Conservation (phyloP, 345 rosid genomes). For the Gossypium arboreum region DNA sequence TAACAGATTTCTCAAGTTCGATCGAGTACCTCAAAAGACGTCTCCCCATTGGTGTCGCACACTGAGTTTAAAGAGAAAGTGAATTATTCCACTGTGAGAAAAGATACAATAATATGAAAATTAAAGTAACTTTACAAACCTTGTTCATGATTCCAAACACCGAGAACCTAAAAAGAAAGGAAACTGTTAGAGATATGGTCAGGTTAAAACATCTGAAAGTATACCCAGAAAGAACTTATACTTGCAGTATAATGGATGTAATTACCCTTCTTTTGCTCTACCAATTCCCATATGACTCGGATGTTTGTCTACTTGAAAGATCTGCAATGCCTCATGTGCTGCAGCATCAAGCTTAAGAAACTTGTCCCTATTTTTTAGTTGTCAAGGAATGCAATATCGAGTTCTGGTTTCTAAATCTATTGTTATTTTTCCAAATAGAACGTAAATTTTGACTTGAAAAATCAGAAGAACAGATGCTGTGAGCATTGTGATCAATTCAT, state of each 20-base stretch:
- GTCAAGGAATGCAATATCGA: slow-evolving; percentile 39
- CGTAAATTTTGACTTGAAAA: neutral
- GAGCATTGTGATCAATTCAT: slow-evolving; percentile 5
- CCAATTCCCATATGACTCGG: slow-evolving; percentile 99
- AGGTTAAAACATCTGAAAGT: slow-evolving; percentile 9
- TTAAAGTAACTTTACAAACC: slow-evolving; percentile 44
- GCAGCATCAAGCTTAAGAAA: slow-evolving; percentile 91
- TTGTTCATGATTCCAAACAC: slow-evolving; percentile 97
- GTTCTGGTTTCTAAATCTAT: slow-evolving; percentile 3
- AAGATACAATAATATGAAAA: slow-evolving; percentile 22
- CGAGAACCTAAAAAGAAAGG: slow-evolving; percentile 66
- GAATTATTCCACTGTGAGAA: slow-evolving; percentile 28
- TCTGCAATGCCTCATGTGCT: slow-evolving; percentile 92
- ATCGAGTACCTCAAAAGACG: slow-evolving; percentile 69
- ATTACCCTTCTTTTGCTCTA: slow-evolving; percentile 97
- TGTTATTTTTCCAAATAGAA: neutral
- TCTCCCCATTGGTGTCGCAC: slow-evolving; percentile 89
- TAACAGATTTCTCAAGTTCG: slow-evolving; percentile 14
- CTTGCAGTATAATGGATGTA: neutral
- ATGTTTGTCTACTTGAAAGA: slow-evolving; percentile 90
- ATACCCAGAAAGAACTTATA: slow-evolving; percentile 10
- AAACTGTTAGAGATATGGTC: slow-evolving; percentile 26
- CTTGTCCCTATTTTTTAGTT: slow-evolving; percentile 46
- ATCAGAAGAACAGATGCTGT: neutral
- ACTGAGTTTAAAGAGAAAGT: slow-evolving; percentile 45